These are phyloP conservation scores for Jacaranda copaia DNA, from an alignment of 257 asterid species.

Conservation along the genomic window DNA sequence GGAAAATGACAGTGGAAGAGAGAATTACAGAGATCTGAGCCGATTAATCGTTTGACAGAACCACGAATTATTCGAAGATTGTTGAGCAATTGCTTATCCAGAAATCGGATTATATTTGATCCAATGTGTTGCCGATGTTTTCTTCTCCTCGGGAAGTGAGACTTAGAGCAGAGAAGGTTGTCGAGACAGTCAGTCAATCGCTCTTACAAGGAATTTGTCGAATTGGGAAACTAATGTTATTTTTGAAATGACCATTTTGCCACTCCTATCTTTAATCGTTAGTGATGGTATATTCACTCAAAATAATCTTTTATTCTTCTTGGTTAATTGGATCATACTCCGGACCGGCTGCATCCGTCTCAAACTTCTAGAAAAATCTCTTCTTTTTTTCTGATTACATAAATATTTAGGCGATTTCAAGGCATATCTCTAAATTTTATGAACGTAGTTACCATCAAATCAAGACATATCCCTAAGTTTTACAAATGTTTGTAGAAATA, in stretches of 20 bases:
- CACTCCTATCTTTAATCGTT: neutral
- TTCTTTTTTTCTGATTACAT: no score
- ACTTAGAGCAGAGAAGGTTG: constrained; percentile 19
- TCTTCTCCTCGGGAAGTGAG: constrained; percentile 38
- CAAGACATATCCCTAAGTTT: no score
- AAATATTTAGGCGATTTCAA: no score
- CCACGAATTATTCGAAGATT: constrained; percentile 5
- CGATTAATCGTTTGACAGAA: neutral
- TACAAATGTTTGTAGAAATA: no score
- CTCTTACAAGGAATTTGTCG: neutral
- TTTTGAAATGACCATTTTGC: neutral
- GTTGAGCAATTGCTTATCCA: neutral
- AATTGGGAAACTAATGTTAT: neutral
- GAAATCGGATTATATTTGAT: constrained; percentile 1
- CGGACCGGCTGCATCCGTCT: no score
- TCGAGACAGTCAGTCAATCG: constrained; percentile 17
- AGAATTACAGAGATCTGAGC: constrained; percentile 46
- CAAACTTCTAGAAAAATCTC: no score
- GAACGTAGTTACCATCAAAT: no score
- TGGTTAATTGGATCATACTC: no score
- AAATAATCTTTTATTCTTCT: no score
- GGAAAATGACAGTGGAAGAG: constrained; percentile 2
- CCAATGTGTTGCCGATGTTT: constrained; percentile 30
- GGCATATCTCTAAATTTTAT: no score
- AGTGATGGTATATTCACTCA: no score